A percentile compares a stretch with the other conserved stretches of the same genome.
Conservation (phyloP, 495 filamentous ascomycete genomes). For the Cetradonia linearis region DNA sequence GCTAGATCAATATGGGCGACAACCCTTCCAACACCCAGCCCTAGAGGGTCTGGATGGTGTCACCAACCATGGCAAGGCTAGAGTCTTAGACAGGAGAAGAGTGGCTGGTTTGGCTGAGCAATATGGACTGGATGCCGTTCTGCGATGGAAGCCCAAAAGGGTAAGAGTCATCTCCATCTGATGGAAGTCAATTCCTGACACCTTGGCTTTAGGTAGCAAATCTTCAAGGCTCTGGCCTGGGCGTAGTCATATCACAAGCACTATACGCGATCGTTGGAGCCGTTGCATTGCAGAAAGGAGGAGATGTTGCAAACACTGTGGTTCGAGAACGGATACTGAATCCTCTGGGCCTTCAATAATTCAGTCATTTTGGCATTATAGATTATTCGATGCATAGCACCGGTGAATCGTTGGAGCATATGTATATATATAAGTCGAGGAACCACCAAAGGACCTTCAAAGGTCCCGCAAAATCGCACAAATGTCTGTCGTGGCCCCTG, state of each 20-base stretch:
- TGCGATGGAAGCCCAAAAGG: constrained; percentile 78
- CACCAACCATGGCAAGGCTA: constrained; percentile 41
- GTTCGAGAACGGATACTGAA: constrained; percentile 66
- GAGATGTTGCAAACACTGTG: constrained; percentile 61
- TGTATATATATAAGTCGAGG: background rate
- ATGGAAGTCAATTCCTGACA: background rate
- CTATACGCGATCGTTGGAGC: constrained; percentile 83
- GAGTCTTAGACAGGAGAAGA: constrained; percentile 43
- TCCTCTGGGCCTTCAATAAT: constrained; percentile 37
- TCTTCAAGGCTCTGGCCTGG: constrained; percentile 57
- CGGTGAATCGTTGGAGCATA: background rate
- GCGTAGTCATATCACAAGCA: constrained; percentile 60
- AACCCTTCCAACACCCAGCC: constrained; percentile 62
- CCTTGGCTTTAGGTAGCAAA: constrained; percentile 50
- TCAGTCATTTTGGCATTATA: background rate
- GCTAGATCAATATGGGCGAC: constrained; percentile 42
- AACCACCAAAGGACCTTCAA: background rate
- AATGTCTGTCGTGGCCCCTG: background rate
- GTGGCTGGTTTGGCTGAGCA: constrained; percentile 54
- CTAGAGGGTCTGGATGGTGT: constrained; percentile 64
- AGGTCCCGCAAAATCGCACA: background rate
- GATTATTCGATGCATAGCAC: background rate
- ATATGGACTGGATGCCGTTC: constrained; percentile 59
- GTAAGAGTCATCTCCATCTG: constrained; percentile 38
- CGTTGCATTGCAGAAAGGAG: constrained; percentile 73